Evolutionary conservation across 2,329 filamentous ascomycete species (phyloP), one percentile per base, ranked within the genome.

Genomic region (Waltergamsia citrina): DNA sequence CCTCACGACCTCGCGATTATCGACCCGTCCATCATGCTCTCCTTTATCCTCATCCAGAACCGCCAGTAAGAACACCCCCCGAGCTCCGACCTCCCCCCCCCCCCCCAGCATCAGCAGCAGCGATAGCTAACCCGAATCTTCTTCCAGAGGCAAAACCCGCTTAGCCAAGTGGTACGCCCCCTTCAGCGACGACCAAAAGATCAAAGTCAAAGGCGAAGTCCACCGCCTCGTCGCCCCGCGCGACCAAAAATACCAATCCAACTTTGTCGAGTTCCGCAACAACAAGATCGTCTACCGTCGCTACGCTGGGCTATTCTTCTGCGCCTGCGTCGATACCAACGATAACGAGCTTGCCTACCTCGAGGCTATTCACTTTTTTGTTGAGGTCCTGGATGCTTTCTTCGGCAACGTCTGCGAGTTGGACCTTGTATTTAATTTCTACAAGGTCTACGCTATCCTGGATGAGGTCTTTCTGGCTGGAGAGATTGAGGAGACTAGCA

Each of bases 391-490:
- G 50, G 92, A 98, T 69, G 80, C 88, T 52, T 98, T 98, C 65
- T 98, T 98, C 59, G 92, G 92, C 45, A 98, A 98, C 59, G 92
- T 98, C 38, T 98, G 92, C 65, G 92, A 98, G 68, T 70, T 98
- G 56, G 92, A 98, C 64, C 67, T 98, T 55, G 78, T 83, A 45
- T 83, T 83, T 64, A 82, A 82, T 63, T 83, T 83, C 48, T 82
- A 82, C 62, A 83, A 83, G 63, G 90, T 98, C 43, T 98, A 98
- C 61, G 92, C 92, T 32, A 98, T 98, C 43, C 77, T 98, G 19
- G 92, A 98, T 54, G 92, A 98, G 65, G 92, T 98, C 15, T 98
- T 98, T 57, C 65, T 98, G 40, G 92, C 92, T 0, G 92, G 92
- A 14, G 92, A 98, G 70, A 94, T 98, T 40, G 87, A 98, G 63